Base-by-base conservation (phyloP, 2,329 filamentous ascomycete genomes). In the Hypocrella siamensis region DNA sequence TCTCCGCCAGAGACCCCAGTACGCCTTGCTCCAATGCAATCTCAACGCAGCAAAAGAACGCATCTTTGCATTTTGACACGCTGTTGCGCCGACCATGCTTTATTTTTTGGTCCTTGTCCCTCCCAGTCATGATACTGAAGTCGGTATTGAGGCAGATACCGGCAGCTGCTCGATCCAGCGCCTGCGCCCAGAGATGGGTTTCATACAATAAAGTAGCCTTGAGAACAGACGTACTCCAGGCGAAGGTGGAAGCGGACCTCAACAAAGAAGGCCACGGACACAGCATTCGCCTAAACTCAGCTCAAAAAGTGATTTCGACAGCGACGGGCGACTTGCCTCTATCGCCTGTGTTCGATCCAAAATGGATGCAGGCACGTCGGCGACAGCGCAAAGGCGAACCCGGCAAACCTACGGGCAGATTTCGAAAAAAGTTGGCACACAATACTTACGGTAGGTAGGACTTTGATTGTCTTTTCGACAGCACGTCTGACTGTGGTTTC, bases 361-460 rank as follows among this genome's bases (percentile, higher is more conserved):
- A 42, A 2, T 72, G 63, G 51, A 58, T 63, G 39, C 50, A 60
- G 22, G 55, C 57, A 0, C 58, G 51, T 34, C 47, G 56, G 25
- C 56, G 58, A 11, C 64, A 54, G 37, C 60, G 51, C 27, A 61
- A 60, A 35, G 43, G 48, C 1, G 54, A 35, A 22, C 46, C 28
- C 48, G 52, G 35, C 34, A 49, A 39, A 19, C 43, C 46, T 0
- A 41, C 35, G 3, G 58, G 53, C 10, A 52, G 61, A 3, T 69
- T 82, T 36, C 70, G 76, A 44, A 60, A 58, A 35, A 65, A 69
- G 36, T 54, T 84, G 2, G 57, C 56, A 19, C 60, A 61, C 24
- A 85, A 80, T 40, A 61, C 75, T 3, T 83, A 70, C 41, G 79
- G 75, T 79, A 56, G 19, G 56, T 18, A 8, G 15, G 19, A 15